Conservation (phyloP, 2,329 filamentous ascomycete genomes). For the Cylindrodendrum hubeiense region DNA sequence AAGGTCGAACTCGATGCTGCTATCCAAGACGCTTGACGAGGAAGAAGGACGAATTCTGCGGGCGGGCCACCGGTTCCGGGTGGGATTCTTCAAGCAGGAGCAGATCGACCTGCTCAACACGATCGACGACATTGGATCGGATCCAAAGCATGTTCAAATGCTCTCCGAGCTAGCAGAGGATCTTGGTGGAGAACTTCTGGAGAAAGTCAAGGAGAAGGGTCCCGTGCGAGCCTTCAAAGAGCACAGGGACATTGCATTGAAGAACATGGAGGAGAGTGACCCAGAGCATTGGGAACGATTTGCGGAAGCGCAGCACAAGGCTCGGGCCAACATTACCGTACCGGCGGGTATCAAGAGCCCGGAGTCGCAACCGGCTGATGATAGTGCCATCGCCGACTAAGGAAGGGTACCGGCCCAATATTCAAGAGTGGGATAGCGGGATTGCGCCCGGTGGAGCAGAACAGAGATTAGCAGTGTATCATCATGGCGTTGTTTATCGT, state of each 20-base stretch:
- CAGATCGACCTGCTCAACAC: conserved; percentile 63
- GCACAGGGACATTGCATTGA: conserved; percentile 63
- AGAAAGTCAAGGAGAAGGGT: conserved; percentile 68
- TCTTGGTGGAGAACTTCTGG: conserved; percentile 70
- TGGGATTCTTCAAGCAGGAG: conserved; percentile 64
- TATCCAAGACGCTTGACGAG: conserved; percentile 66
- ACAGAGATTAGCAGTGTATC: conserved; percentile 20
- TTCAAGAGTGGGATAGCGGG: not conserved
- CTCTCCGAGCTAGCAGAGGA: conserved; percentile 74
- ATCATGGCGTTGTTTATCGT: conserved; percentile 29
- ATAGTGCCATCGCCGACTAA: conserved; percentile 58
- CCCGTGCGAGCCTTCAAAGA: conserved; percentile 72
- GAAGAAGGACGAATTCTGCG: conserved; percentile 70
- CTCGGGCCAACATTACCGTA: conserved; percentile 63
- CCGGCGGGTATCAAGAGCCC: conserved; percentile 42
- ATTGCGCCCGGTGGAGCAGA: not conserved
- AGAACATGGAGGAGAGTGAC: conserved; percentile 69
- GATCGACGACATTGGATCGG: conserved; percentile 62
- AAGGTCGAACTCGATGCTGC: conserved; percentile 64
- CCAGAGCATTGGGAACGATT: conserved; percentile 75
- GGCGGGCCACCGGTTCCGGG: conserved; percentile 68
- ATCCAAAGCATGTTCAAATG: conserved; percentile 64
- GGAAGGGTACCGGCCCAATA: not conserved
- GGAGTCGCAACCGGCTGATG: conserved; percentile 46
- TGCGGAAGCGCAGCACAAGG: conserved; percentile 71